Evolutionary conservation across 2,329 filamentous ascomycete species (phyloP), one percentile per base, ranked within the genome.

Genomic region (Mycosphaerella sp.): DNA sequence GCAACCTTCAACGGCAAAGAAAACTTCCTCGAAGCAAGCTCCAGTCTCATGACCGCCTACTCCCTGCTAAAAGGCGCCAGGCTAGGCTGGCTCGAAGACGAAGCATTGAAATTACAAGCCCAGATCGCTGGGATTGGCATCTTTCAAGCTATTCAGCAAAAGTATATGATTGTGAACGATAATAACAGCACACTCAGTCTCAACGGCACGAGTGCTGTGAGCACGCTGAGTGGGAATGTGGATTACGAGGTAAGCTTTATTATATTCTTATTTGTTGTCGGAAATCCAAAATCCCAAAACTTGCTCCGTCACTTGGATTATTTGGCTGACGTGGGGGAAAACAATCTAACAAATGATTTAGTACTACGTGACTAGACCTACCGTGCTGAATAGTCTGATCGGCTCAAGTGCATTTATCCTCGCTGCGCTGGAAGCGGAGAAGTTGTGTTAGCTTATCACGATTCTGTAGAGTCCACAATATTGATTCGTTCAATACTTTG

Each of bases 21-120:
- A 0, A 84, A 84, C 60, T 84, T 81, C 60, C 71, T 84, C 35
- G 80, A 84, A 68, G 77, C 75, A 28, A 81, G 78, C 46, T 78
- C 73, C 9, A 76, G 74, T 8, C 76, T 75, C 2, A 80, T 84
- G 75, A 82, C 81, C 57, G 70, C 73, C 0, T 79, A 77, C 49
- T 73, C 76, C 0, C 64, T 79, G 53, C 62, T 80, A 10, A 75
- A 72, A 56, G 79, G 74, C 0, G 65, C 68, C 7, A 61, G 69
- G 27, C 40, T 71, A 5, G 74, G 73, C 0, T 64, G 70, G 32
- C 55, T 72, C 12, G 53, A 57, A 2, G 54, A 62, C 5, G 39
- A 40, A 1, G 56, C 64, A 12, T 67, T 69, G 49, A 62, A 63
- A 4, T 55, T 56, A 5, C 50, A 36, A n/a, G 56, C 71, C n/a